These are phyloP conservation scores for Ustilago vetiveriae DNA, from an alignment of 1,284 basidiomycete genomes.

Conservation along the genomic window DNA sequence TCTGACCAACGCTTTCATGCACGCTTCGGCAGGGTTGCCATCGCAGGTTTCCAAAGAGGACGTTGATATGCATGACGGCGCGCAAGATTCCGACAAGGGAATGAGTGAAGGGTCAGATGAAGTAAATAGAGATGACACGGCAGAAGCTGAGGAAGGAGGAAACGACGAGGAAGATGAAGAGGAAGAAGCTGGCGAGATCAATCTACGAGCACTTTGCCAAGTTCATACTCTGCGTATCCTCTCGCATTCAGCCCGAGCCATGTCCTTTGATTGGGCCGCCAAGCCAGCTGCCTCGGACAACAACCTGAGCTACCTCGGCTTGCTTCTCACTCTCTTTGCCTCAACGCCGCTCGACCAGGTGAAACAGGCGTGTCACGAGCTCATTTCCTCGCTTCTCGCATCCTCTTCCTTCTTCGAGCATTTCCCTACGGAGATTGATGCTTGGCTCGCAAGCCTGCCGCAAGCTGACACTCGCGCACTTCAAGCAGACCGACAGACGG, in stretches of 20 bases:
- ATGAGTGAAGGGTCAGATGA: neutral
- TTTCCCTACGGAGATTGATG: constrained; percentile 76
- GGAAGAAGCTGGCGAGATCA: constrained; percentile 67
- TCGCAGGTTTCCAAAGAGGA: neutral
- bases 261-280: constrained; percentile 73
- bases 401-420: constrained; percentile 83
- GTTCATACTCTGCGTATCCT: constrained; percentile 77
- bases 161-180: constrained; percentile 54
- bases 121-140: neutral
- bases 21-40: neutral
- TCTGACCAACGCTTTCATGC: constrained; percentile 71
- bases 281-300: constrained; percentile 73
- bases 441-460: constrained; percentile 76
- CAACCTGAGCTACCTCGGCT: constrained; percentile 47
- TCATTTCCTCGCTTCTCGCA: constrained; percentile 68
- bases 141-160: constrained; percentile 38
- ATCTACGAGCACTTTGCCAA: constrained; percentile 75
- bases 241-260: constrained; percentile 27
- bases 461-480: constrained; percentile 68
- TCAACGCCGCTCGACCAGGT: constrained; percentile 37
- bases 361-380: constrained; percentile 32
- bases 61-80: neutral
- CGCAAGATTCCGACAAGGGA: neutral
- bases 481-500: neutral
- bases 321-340: constrained; percentile 43